Conservation (phyloP, 2,329 filamentous ascomycete genomes). For the Daldinia sp. region DNA sequence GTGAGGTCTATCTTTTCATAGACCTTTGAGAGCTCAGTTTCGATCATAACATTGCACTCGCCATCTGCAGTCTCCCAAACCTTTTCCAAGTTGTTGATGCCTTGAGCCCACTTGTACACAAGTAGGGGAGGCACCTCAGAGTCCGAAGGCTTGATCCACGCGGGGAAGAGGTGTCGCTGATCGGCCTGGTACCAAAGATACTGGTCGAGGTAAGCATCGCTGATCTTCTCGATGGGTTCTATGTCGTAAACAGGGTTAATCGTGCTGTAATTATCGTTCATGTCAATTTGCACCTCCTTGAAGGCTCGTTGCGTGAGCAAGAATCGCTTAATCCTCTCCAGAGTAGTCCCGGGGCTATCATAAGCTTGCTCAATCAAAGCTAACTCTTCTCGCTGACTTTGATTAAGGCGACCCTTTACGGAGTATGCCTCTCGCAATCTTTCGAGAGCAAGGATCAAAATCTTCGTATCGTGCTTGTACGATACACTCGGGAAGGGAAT, state of each 20-base stretch:
- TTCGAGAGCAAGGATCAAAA: conserved; percentile 93
- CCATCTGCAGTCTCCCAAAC: conserved; percentile 95
- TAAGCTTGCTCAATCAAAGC: conserved; percentile 98
- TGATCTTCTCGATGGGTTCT: conserved; percentile 99
- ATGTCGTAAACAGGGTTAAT: conserved; percentile 99
- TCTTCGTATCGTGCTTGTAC: conserved; percentile 99
- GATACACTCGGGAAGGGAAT: conserved; percentile 99
- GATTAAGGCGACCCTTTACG: conserved; percentile 94
- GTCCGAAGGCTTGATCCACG: conserved; percentile 99
- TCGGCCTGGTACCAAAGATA: conserved; percentile 99
- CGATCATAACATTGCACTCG: conserved; percentile 98
- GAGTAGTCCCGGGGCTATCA: conserved; percentile 93
- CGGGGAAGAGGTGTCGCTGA: conserved; percentile 94
- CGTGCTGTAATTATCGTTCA: conserved; percentile 99
- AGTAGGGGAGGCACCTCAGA: conserved; percentile 94
- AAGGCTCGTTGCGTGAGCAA: conserved; percentile 96
- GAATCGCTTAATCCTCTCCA: conserved; percentile 97
- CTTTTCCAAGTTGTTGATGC: conserved; percentile 95
- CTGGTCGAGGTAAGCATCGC: conserved; percentile 96
- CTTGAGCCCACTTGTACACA: conserved; percentile 98
- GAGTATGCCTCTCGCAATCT: conserved; percentile 94
- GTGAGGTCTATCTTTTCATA: conserved; percentile 99
- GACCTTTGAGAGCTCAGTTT: conserved; percentile 98
- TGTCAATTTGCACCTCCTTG: conserved; percentile 99
- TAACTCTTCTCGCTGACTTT: conserved; percentile 95